Conservation (phyloP, 2,329 filamentous ascomycete genomes). For the Aspergillus sp. region DNA sequence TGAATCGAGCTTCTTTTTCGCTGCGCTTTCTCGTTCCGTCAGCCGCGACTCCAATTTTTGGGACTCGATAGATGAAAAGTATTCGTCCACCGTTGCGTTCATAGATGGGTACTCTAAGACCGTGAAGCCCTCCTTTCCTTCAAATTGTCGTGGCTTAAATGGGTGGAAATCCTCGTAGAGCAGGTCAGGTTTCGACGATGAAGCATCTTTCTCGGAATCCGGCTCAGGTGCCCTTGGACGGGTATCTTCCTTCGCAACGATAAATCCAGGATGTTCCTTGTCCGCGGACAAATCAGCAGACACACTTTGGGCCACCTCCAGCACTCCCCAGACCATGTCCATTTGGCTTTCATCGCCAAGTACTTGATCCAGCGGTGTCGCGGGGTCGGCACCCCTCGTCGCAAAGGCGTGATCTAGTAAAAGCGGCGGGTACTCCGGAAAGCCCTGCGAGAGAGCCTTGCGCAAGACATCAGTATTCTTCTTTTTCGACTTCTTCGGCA, state of each 20-base stretch:
- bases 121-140: constrained; percentile 62
- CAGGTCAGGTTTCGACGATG: constrained; percentile 43
- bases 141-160: constrained; percentile 79
- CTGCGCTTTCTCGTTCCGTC: constrained; percentile 76
- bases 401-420: constrained; percentile 83
- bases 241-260: constrained; percentile 67
- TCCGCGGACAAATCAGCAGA: constrained; percentile 68
- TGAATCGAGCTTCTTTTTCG: constrained; percentile 81
- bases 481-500: constrained; percentile 67
- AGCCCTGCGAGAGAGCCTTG: constrained; percentile 76
- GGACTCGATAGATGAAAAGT: constrained; percentile 94
- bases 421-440: constrained; percentile 85
- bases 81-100: constrained; percentile 92
- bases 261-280: constrained; percentile 74
- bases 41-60: constrained; percentile 85
- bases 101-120: constrained; percentile 80
- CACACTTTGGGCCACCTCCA: constrained; percentile 69
- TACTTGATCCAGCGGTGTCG: constrained; percentile 66
- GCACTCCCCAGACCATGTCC: constrained; percentile 64
- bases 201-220: constrained; percentile 40
- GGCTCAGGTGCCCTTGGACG: constrained; percentile 33
- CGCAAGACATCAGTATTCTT: constrained; percentile 74
- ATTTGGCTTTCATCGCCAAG: constrained; percentile 65
- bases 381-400: constrained; percentile 67
- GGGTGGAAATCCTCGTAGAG: constrained; percentile 96